Base-by-base conservation (phyloP, 305 asterid species). In the Fraxinus greggii region DNA sequence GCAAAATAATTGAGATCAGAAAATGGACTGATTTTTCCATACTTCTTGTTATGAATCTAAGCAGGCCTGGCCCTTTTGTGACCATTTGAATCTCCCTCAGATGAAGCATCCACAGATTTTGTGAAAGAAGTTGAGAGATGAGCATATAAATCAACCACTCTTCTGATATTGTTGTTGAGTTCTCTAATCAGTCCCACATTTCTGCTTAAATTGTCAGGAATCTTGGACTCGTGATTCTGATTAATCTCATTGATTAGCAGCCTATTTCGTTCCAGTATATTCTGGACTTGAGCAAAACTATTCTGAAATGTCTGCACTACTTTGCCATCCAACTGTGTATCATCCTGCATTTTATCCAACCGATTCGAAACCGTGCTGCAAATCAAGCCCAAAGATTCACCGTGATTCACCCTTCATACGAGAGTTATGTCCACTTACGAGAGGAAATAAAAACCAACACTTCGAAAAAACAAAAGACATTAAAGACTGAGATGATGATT, bases 151-250 rank as follows among this genome's bases (percentile, higher is more conserved):
- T 78, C 88, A 24, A 87, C 92, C 4, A 89, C 90, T 85, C 86
- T 89, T 75, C 84, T 84, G 78, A 89, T 89, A 28, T 89, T 89
- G 81, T 86, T 85, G 84, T 89, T 89, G 40, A 89, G 85, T 40
- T 89, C 92, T 76, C 83, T 84, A 77, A 89, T 86, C n/a, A 89
- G 31, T 38, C 90, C 89, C 75, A 85, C 92, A 79, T 89, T 89
- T 73, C 90, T 80, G 83, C 86, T 87, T 75, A 89, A 80, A 56
- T 87, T 89, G 80, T 89, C 92, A 3, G 92, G 92, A 59, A 82
- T 79, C 78, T 87, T 85, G 33, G 92, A 89, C 81, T 89, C 90
- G 3, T 89, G 92, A 21, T 89, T 89, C 86, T 87, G 90, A 72
- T 89, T 89, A 29, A 89, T 87, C 92, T 87, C 88, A 45, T 80